A percentile compares a stretch with the other conserved stretches of the same genome.
Conservation (phyloP, 371 early-diverging fungal species). For the Haplosporangium sp. region DNA sequence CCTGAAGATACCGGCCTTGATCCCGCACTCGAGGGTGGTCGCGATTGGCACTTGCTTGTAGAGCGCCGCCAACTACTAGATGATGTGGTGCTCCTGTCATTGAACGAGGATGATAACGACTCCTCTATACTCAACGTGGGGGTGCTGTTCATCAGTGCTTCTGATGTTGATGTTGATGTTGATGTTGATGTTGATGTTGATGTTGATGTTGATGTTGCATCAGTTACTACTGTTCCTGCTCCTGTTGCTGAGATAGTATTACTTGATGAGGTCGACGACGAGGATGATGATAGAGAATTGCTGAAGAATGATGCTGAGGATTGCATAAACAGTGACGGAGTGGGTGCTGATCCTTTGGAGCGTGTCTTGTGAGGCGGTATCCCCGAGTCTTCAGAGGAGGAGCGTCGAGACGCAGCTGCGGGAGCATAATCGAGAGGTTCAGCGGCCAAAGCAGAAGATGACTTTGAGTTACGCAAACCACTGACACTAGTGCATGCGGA, state of each 20-base stretch:
- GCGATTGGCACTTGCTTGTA: not conserved
- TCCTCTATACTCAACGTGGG: not conserved
- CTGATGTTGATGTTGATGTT: constrained; percentile 8
- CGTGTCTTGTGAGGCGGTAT: constrained; percentile 1
- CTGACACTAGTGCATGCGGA: constrained; percentile 8
- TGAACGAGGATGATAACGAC: not conserved
- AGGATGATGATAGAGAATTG: too few species aligned
- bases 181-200: constrained; percentile 21
- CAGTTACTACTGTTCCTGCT: too few species aligned
- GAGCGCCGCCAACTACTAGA: not conserved
- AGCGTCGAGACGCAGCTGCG: constrained; percentile 18
- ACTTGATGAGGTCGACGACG: too few species aligned
- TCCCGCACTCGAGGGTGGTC: constrained; percentile 2
- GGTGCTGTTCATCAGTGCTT: not conserved
- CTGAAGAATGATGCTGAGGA: constrained; percentile 22
- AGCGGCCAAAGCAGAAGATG: constrained; percentile 18
- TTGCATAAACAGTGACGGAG: constrained; percentile 29
- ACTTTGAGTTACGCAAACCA: constrained; percentile 21
- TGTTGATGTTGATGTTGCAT: not conserved
- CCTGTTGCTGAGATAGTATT: too few species aligned
- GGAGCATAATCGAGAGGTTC: constrained; percentile 12
- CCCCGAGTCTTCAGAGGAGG: constrained; percentile 31
- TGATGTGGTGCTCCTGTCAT: not conserved
- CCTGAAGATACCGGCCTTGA: constrained; percentile 4
- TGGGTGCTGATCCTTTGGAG: constrained; percentile 12